phyloP scores from a whole-genome alignment of 2,329 filamentous ascomycete genomes.

The Trichophyton simii region DNA sequence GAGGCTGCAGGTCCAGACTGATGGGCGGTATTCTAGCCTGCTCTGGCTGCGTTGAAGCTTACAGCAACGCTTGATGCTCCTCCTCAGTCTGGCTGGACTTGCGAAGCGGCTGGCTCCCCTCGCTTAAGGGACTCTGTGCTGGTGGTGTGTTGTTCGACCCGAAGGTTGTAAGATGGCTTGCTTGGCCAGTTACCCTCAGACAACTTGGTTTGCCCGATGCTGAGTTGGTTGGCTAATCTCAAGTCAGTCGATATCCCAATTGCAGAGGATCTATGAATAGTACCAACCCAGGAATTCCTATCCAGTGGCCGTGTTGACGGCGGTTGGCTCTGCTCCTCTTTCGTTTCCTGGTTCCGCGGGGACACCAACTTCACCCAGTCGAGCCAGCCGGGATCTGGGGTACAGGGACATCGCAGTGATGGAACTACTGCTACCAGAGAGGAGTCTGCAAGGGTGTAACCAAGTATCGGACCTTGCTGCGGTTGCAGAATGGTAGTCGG shows the following conservation, averaged over 20 bases:
- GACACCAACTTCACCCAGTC: neutral
- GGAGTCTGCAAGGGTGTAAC: neutral
- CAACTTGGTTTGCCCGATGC: neutral
- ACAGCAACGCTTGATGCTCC: neutral
- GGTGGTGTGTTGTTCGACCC: neutral
- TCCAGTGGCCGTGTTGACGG: neutral
- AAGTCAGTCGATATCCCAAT: neutral
- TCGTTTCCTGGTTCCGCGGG: neutral
- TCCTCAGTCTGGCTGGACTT: neutral
- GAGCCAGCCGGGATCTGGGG: neutral
- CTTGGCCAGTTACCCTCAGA: neutral
- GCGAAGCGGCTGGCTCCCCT: neutral
- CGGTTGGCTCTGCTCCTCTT: neutral
- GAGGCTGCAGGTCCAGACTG: slow-evolving; percentile 1
- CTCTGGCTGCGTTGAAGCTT: neutral
- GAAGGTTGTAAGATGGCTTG: neutral
- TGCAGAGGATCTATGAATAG: neutral
- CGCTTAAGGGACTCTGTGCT: neutral
- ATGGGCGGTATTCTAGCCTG: neutral
- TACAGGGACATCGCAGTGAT: neutral
- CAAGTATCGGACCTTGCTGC: neutral
- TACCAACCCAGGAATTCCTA: neutral
- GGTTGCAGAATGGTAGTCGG: neutral
- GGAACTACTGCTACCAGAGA: neutral
- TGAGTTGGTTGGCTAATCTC: neutral